Base-by-base conservation (phyloP, 257 asterid genomes). In the Nemophila menziesii region DNA sequence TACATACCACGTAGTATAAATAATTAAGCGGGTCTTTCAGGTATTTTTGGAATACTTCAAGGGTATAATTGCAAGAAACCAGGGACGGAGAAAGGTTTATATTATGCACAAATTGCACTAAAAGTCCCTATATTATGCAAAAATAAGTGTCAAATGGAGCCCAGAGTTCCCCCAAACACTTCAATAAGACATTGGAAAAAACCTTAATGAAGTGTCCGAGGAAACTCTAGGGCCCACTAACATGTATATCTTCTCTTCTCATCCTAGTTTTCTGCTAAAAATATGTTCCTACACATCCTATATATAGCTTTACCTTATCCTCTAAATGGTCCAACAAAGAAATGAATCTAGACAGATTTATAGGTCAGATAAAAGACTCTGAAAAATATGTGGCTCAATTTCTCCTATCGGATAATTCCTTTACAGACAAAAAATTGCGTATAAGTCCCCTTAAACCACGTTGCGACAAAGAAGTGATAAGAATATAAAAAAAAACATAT, bases 151-250 rank as follows among this genome's bases (percentile, higher is more conserved):
- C 36, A 2, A 5, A 29, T 29, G 2, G 36, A 10, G 12, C 8
- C 36, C 36, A 29, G 36, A 55, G 39, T 58, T 18, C 27, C 42
- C 20, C 26, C 20, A 17, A 21, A 48, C 23, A 43, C 20, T 33
- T 37, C 44, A 27, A 39, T 40, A 36, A 52, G 54, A 48, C 3
- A 49, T 22, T 15, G 13, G 6, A 39, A 21, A 24, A 26, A 24
- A 43, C 33, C 49, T 4, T 15, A 15, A 17, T 19, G 16, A 6
- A 20, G 15, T 8, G 22, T 18, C 19, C 13, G 15, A 24, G 10
- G 14, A 18, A 43, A 11, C 18, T 13, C 26, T 43, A 14, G 48
- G 27, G 11, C 14, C 33, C 20, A 16, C 33, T 20, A 20, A 21
- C 8, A 20, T 20, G 49, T 6, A 21, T 11, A 16, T 18, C 22